phyloP scores from a whole-genome alignment of 805 yeast genomes.

The Candida endomychidarum region DNA sequence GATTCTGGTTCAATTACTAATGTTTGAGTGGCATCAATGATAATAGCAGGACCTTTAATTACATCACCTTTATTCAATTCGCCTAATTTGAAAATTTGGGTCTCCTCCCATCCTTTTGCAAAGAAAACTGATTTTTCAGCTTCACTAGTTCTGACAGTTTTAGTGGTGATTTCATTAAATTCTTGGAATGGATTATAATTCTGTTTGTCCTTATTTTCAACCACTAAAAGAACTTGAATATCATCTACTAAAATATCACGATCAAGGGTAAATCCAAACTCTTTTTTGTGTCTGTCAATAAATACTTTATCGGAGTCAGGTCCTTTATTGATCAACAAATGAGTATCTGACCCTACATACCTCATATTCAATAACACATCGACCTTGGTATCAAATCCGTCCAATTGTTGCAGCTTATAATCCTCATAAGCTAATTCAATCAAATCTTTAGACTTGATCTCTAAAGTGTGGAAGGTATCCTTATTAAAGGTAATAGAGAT shows the following conservation, averaged over 20 bases:
- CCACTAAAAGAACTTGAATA: conserved; percentile 52
- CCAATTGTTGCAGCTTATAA: conserved; percentile 50
- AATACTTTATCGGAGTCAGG: conserved; percentile 26
- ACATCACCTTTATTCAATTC: conserved; percentile 22
- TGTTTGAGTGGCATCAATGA: conserved; percentile 36
- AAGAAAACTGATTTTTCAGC: conserved; percentile 23
- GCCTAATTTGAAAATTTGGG: conserved; percentile 24
- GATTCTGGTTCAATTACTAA: conserved; percentile 33
- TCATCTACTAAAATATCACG: conserved; percentile 38
- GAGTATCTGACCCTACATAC: conserved; percentile 88
- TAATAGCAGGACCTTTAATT: conserved; percentile 31
- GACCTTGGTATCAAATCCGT: conserved; percentile 41
- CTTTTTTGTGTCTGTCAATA: conserved; percentile 29
- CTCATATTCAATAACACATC: conserved; percentile 76
- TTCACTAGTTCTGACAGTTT: not conserved
- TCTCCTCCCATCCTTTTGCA: conserved; percentile 31
- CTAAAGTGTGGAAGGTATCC: conserved; percentile 36
- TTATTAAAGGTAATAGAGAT: conserved; percentile 25
- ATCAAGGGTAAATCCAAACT: conserved; percentile 39
- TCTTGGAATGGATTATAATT: conserved; percentile 54
- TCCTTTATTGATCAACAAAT: conserved; percentile 60
- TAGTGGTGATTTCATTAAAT: conserved; percentile 16
- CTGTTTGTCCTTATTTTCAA: conserved; percentile 48
- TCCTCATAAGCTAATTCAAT: conserved; percentile 39
- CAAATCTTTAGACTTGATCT: conserved; percentile 47